phyloP scores from a whole-genome alignment of 805 yeast genomes.

The Spathaspora passalidarum region DNA sequence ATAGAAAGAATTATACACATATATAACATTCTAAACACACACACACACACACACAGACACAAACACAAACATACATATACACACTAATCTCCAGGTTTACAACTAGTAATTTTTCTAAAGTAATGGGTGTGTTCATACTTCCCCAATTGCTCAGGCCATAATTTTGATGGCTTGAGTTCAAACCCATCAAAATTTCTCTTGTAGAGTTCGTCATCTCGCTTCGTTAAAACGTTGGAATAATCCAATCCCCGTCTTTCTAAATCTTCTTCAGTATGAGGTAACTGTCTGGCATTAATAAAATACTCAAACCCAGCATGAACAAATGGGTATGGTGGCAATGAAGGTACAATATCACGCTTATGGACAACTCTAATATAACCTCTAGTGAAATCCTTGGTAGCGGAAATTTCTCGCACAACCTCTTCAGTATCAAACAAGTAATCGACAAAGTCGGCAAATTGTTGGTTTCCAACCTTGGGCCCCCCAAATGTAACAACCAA shows the following conservation, averaged over 20 bases:
- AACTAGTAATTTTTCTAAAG: constrained; percentile 28
- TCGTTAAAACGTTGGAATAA: constrained; percentile 1
- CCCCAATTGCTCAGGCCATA: constrained; percentile 21
- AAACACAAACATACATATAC: too few species aligned
- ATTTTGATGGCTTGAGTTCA: constrained; percentile 10
- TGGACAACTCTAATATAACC: constrained; percentile 59
- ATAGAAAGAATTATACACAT: not conserved
- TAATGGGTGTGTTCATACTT: constrained; percentile 32
- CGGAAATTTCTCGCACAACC: constrained; percentile 18
- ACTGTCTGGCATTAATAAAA: constrained; percentile 33
- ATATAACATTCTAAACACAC: not conserved
- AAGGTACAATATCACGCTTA: constrained; percentile 56
- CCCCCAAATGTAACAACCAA: constrained; percentile 58
- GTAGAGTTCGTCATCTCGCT: not conserved
- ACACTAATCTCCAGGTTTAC: constrained; percentile 14
- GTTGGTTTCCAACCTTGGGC: constrained; percentile 60
- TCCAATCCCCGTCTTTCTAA: constrained; percentile 12
- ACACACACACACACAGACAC: too few species aligned
- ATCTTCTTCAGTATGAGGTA: constrained; percentile 34
- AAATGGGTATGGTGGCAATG: constrained; percentile 50
- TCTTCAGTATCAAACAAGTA: constrained; percentile 38
- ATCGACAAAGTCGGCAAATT: constrained; percentile 53
- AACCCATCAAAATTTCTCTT: not conserved
- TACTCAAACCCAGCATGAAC: constrained; percentile 53
- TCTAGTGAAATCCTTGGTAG: constrained; percentile 19